Conservation (phyloP, 768 basidiomycete genomes). For the Lentinula raphanica region DNA sequence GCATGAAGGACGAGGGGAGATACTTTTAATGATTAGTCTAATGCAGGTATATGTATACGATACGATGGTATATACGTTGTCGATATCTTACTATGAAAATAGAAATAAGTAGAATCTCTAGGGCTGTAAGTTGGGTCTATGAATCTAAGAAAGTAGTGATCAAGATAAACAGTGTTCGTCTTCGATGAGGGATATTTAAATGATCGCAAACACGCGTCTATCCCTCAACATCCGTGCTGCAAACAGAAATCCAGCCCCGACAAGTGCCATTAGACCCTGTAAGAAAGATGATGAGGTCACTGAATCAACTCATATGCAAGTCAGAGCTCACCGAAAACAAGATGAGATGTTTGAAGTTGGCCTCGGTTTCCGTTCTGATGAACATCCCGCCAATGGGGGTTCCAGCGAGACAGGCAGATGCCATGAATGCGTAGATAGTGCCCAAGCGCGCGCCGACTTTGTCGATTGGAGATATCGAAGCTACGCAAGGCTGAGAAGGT, state of each 20-base stretch:
- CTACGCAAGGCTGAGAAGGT: conserved; percentile 16
- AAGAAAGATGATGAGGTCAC: neutral
- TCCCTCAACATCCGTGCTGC: neutral
- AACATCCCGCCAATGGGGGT: conserved; percentile 21
- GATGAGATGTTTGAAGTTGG: conserved; percentile 20
- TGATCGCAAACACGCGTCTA: neutral
- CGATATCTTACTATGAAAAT: neutral
- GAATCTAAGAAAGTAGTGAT: neutral
- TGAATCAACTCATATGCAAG: neutral
- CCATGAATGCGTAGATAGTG: conserved; percentile 19
- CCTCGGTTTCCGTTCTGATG: conserved; percentile 12
- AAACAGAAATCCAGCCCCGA: neutral
- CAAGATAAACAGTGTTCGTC: neutral
- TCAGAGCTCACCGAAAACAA: conserved; percentile 18
- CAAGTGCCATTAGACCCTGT: conserved; percentile 2
- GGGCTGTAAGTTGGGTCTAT: too few species aligned
- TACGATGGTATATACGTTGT: neutral
- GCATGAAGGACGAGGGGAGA: neutral
- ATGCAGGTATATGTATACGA: neutral
- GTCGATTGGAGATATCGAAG: conserved; percentile 17
- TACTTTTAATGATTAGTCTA: neutral
- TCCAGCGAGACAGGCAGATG: conserved; percentile 20
- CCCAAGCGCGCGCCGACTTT: conserved; percentile 24
- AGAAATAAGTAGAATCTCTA: neutral
- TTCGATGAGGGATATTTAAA: neutral